Base-by-base conservation (phyloP, 352 stramenopile genomes). In the Phytophthora cryptogea region DNA sequence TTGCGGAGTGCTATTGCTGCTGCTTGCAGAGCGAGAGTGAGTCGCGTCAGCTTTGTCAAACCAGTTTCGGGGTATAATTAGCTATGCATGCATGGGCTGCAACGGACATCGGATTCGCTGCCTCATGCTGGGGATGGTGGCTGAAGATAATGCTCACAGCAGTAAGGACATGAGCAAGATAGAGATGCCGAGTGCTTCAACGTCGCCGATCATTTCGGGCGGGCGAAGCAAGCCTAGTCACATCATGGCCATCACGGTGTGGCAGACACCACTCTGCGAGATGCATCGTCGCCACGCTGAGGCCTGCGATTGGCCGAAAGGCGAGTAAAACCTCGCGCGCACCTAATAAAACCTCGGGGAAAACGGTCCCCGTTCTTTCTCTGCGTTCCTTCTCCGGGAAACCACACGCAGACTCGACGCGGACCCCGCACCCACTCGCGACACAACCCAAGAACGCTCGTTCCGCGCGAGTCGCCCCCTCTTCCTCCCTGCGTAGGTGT, bases 391-490 rank as follows among this genome's bases (percentile, higher is more conserved):
- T 62, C 54, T 62, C 46, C 35, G 54, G 33, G 46, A 55, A 57
- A 46, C 48, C 56, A 66, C 30, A 65, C 56, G 56, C 40, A 65
- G 56, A 65, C 47, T 66, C 57, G 57, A 66, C 48, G 57, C 49
- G 35, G 33, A 59, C 54, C 54, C 54, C 54, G 54, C 54, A 62
- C 54, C 35, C 54, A 51, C 58, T 57, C 27, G 43, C 43, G 28
- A 52, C 63, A 76, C 54, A 76, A 76, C 54, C 46, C 59, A 76
- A 70, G 55, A 68, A 66, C 63, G 26, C 59, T 44, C 37, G 30
- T 44, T 70, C 60, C 58, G 54, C 64, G 63, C 45, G 27, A 65
- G 63, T 48, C 50, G 58, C 52, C 45, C 63, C 41, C 20, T 61
- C n/a, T 41, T 56, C 14, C 46, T 62, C 52, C 46, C n/a, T 54